Evolutionary conservation across 73 alveolate genomes (phyloP).

Genomic region (Tetrahymena elliotti): DNA sequence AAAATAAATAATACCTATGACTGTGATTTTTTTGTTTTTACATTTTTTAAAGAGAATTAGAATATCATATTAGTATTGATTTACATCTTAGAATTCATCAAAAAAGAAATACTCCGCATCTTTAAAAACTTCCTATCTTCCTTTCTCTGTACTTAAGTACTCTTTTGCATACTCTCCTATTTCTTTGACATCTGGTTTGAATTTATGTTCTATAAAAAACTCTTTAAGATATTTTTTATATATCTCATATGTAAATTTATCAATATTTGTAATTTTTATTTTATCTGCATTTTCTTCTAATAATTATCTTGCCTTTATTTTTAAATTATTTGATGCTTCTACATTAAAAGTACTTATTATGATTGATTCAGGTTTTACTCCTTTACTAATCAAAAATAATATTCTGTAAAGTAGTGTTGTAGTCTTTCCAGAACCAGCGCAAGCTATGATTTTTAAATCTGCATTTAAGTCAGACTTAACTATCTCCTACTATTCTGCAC

Average conservation of each 20-base stretch:
- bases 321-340: not conserved
- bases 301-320: not conserved
- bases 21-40: not conserved
- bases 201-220: not conserved
- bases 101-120: not conserved
- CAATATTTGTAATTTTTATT: not conserved
- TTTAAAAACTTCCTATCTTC: not conserved
- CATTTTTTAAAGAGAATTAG: not conserved
- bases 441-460: not conserved
- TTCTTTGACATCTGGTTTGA: not conserved
- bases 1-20: not conserved
- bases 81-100: not conserved
- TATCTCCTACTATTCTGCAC: not conserved
- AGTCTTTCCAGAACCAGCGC: not conserved
- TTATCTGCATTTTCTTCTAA: not conserved
- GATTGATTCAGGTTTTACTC: not conserved
- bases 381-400: not conserved
- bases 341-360: not conserved
- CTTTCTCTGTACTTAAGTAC: not conserved
- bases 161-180: not conserved
- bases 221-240: not conserved
- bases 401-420: not conserved
- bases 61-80: not conserved
- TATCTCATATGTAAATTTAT: not conserved
- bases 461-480: not conserved